Percentiles rank a stretch among this genome's conserved stretches.
Evolutionary conservation across 306 rosid genomes (phyloP).

Genomic region (Oxytropis ochrocephala): DNA sequence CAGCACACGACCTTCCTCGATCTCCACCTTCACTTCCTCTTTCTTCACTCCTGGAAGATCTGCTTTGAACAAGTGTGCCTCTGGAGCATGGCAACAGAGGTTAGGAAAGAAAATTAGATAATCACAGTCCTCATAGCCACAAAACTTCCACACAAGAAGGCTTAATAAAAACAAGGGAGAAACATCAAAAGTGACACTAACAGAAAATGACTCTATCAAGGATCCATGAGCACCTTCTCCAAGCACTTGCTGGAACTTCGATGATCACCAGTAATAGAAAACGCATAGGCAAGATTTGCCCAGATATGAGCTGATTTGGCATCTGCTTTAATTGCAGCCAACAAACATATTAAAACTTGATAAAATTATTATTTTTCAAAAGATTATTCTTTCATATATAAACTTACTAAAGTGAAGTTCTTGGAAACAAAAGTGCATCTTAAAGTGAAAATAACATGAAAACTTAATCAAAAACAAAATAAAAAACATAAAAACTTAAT

Average conservation of each 20-base stretch:
- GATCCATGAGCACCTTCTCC: slow-evolving; percentile 85
- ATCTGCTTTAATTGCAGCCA: slow-evolving; percentile 72
- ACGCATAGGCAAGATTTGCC: slow-evolving; percentile 88
- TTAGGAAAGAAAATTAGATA: not conserved
- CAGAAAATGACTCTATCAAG: slow-evolving; percentile 40
- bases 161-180: not conserved
- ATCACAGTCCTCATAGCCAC: not conserved
- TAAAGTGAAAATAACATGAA: no score
- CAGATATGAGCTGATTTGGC: slow-evolving; percentile 88
- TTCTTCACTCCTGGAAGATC: no score
- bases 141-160: slow-evolving; percentile 3
- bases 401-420: no score
- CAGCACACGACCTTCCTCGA: no score
- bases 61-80: no score
- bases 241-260: slow-evolving; percentile 89
- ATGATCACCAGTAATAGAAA: slow-evolving; percentile 67
- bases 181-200: not conserved
- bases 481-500: no score
- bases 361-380: no score
- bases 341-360: no score
- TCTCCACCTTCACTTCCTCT: no score
- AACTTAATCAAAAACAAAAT: no score
- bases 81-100: slow-evolving; percentile 18
- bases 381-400: no score
- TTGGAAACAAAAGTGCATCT: no score